Conservation (phyloP, 1,284 basidiomycete species). For the Rhodofomes roseus region DNA sequence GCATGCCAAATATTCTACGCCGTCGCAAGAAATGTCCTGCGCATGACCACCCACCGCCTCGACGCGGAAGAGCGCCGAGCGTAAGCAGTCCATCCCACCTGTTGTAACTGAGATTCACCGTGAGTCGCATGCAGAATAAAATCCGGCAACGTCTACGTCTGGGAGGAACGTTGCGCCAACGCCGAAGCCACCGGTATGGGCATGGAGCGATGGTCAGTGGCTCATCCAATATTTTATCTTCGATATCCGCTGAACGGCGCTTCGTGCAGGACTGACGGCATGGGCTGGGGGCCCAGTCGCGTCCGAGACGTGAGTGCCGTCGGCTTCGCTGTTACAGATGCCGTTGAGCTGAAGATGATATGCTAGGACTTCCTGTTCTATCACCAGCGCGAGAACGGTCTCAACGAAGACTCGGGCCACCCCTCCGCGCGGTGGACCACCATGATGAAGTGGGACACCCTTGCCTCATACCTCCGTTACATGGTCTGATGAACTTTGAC, state of each 20-base stretch:
- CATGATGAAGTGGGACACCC: slow-evolving; percentile 53
- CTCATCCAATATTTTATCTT: neutral
- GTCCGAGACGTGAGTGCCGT: slow-evolving; percentile 62
- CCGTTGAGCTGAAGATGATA: slow-evolving; percentile 8
- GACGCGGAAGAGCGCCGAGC: slow-evolving; percentile 63
- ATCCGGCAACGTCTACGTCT: slow-evolving; percentile 77
- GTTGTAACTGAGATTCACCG: neutral
- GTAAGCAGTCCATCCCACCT: slow-evolving; percentile 6
- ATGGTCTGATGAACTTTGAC: neutral
- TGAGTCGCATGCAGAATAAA: slow-evolving; percentile 19
- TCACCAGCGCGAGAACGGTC: slow-evolving; percentile 73
- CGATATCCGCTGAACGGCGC: neutral
- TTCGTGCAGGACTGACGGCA: slow-evolving; percentile 65
- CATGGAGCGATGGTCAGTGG: slow-evolving; percentile 70
- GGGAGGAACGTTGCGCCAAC: slow-evolving; percentile 79
- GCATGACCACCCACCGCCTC: slow-evolving; percentile 73
- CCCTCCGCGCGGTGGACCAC: slow-evolving; percentile 72
- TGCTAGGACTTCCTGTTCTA: slow-evolving; percentile 76
- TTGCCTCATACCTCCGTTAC: slow-evolving; percentile 5
- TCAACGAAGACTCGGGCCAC: slow-evolving; percentile 56
- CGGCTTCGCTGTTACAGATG: slow-evolving; percentile 4
- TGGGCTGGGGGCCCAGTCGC: slow-evolving; percentile 78
- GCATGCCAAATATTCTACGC: slow-evolving; percentile 76
- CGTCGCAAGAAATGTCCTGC: slow-evolving; percentile 61
- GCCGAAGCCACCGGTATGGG: slow-evolving; percentile 74